Conservation (phyloP, 164 flowering plant genomes). For the Macadamia integrifolia region DNA sequence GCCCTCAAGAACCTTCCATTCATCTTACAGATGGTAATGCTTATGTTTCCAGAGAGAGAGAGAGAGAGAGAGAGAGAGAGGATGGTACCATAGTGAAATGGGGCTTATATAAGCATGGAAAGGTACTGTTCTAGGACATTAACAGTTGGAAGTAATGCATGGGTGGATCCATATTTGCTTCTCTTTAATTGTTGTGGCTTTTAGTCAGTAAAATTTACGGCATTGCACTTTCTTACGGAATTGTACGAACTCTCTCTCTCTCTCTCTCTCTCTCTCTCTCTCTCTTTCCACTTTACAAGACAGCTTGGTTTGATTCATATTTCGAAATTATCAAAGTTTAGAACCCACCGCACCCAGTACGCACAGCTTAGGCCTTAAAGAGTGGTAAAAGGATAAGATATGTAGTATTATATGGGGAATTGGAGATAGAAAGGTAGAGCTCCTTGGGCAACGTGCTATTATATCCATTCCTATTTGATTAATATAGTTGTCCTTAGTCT, state of each 20-base stretch:
- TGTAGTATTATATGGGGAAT: too few relatives aligned
- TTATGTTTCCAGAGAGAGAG: slow-evolving; percentile 6
- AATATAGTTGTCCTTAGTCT: too few relatives aligned
- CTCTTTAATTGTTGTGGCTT: neutral
- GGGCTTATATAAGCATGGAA: slow-evolving; percentile 7
- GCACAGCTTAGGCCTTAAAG: too few relatives aligned
- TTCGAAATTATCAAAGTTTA: slow-evolving; percentile 28
- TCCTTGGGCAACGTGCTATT: too few relatives aligned
- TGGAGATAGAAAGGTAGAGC: too few relatives aligned
- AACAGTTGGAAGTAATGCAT: neutral
- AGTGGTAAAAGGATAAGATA: too few relatives aligned
- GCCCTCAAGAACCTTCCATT: slow-evolving; percentile 36
- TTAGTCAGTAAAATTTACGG: neutral
- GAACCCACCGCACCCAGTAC: slow-evolving; percentile 34
- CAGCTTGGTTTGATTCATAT: slow-evolving; percentile 9
- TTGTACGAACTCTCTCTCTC: slow-evolving; percentile 43
- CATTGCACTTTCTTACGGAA: slow-evolving; percentile 32
- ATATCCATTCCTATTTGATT: too few relatives aligned
- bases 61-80: neutral
- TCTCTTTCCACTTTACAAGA: neutral
- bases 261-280: slow-evolving; percentile 3
- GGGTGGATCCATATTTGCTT: slow-evolving; percentile 9
- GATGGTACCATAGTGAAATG: slow-evolving; percentile 14
- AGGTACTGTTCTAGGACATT: slow-evolving; percentile 19
- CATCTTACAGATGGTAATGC: slow-evolving; percentile 14